Evolutionary conservation across 2,329 filamentous ascomycete genomes (phyloP), one percentile per base, ranked within the genome.

Genomic region (Fusarium sororula): DNA sequence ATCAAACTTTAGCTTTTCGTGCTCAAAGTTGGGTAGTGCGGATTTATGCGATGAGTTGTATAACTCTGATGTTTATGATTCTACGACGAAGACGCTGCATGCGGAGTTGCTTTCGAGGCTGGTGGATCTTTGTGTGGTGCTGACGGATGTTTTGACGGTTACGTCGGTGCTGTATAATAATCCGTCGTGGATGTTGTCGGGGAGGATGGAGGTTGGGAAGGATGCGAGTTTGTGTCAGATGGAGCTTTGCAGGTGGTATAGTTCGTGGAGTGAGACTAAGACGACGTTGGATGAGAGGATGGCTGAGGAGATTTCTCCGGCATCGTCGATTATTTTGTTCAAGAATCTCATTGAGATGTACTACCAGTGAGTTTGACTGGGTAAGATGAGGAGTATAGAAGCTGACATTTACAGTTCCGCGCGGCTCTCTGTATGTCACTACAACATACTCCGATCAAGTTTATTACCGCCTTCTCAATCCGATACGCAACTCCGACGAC

Each of bases 271-370:
- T 4, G 74, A 78, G 11, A 73, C 76, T 0, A 77, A 71, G 35
- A 65, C 67, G 2, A 75, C 72, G 0, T n/a, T 74, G 2, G 66
- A 68, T 6, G 66, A 75, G 37, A 69, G 73, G 14, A 30, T 51
- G 11, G 47, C 51, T 0, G 63, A 71, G 14, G 55, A 61, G 10
- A 39, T 66, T 17, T 67, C 69, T 3, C 39, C 67, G 2, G 45
- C 66, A 1, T 56, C 63, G 3, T 78, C 76, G 1, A 77, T 78
- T 0, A 39, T 69, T 0, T 17, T 78, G 5, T 78, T 77, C 14
- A 76, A 72, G 3, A 77, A 78, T 28, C 56, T 78, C 5, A 68
- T 78, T 9, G 76, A 78, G 63, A 78, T 78, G 75, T 78, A 78
- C 13, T 78, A 78, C 14, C 76, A 78, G 76, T 78, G 20, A 68